phyloP scores from a whole-genome alignment of 2,329 filamentous ascomycete genomes.

The Neofusicoccum cordaticola region DNA sequence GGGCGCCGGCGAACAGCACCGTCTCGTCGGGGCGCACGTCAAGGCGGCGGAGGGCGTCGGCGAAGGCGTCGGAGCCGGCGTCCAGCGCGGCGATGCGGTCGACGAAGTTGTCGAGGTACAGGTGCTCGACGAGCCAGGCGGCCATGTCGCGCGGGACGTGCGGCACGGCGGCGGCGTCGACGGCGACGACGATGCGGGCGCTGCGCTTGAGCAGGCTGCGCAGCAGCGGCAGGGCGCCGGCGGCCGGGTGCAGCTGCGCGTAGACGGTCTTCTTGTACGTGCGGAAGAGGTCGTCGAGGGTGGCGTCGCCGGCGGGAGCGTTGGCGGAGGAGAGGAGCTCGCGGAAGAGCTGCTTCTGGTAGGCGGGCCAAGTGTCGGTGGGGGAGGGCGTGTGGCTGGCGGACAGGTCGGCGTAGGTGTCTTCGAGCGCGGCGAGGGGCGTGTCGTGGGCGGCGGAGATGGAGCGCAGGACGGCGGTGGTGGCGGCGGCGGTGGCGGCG shows the following conservation, averaged over 20 bases:
- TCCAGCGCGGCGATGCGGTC: conserved; percentile 1
- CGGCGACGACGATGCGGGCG: neutral
- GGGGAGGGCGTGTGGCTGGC: neutral
- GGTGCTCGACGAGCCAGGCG: conserved; percentile 15
- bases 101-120: conserved; percentile 16
- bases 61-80: neutral
- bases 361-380: neutral
- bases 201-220: neutral
- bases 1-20: neutral
- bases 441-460: neutral
- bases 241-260: conserved; percentile 6
- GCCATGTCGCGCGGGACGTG: neutral
- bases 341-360: conserved; percentile 3
- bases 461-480: conserved; percentile 2
- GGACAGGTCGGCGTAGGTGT: neutral
- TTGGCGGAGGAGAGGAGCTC: neutral
- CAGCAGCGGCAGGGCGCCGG: conserved; percentile 7
- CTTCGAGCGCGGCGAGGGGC: neutral
- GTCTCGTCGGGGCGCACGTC: conserved; percentile 7
- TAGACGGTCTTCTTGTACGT: conserved; percentile 17
- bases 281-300: conserved; percentile 10
- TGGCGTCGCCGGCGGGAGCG: neutral
- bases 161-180: neutral
- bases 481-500: neutral
- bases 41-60: neutral